A percentile compares a stretch with the other conserved stretches of the same genome.
These are phyloP conservation scores for Coelastrella sp. DNA, from an alignment of 139 green algal species.

Conservation along the genomic window DNA sequence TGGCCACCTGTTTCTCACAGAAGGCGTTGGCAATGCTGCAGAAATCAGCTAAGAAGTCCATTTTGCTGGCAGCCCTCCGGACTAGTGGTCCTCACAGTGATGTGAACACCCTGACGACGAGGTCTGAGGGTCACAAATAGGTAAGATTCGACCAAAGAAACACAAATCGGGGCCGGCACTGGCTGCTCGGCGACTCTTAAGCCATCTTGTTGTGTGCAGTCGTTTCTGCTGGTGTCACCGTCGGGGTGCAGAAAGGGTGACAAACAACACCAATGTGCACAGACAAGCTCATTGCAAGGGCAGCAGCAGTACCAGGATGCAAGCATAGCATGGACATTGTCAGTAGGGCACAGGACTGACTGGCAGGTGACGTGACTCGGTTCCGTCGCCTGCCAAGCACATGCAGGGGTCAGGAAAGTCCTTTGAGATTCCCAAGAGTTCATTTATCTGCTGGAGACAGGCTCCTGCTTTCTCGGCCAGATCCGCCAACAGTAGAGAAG, in stretches of 20 bases:
- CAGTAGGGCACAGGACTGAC: too few relatives aligned
- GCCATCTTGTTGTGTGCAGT: not conserved
- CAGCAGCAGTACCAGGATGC: not conserved
- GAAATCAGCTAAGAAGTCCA: slow-evolving; percentile 6
- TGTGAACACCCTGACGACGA: not conserved
- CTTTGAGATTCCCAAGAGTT: too few relatives aligned
- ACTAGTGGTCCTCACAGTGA: not conserved
- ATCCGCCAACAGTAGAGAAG: too few relatives aligned
- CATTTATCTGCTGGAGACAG: too few relatives aligned
- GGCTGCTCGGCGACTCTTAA: not conserved
- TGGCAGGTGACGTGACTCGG: too few relatives aligned
- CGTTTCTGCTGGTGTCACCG: not conserved
- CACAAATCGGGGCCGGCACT: not conserved
- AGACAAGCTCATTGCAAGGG: not conserved
- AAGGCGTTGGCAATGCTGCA: slow-evolving; percentile 40
- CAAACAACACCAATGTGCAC: not conserved
- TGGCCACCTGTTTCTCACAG: slow-evolving; percentile 25
- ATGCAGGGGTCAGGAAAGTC: too few relatives aligned
- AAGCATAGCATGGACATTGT: too few relatives aligned
- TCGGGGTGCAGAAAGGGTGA: not conserved
- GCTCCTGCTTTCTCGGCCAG: too few relatives aligned
- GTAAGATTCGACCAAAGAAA: not conserved
- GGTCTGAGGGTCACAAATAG: not conserved
- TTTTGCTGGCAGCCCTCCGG: not conserved
- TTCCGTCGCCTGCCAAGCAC: too few relatives aligned